Conservation (phyloP, 1,139 yeast genomes). For the Suhomyces anneliseae region DNA sequence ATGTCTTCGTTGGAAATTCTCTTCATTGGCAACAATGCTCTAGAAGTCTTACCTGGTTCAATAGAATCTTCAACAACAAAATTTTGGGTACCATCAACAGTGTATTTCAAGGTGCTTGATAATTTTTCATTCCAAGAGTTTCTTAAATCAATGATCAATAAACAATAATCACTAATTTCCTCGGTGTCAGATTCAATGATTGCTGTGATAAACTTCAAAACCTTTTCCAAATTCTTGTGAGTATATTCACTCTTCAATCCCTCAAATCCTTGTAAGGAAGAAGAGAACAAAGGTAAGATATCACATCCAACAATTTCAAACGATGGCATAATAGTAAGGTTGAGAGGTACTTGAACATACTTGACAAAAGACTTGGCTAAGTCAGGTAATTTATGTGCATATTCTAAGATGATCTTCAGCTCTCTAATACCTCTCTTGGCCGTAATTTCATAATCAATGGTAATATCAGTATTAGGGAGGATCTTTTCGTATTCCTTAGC, state of each 20-base stretch:
- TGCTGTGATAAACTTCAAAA: slow-evolving; percentile 23
- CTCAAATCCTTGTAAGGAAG: slow-evolving; percentile 24
- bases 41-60: slow-evolving; percentile 51
- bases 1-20: slow-evolving; percentile 48
- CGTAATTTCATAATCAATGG: slow-evolving; percentile 57
- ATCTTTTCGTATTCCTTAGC: slow-evolving; percentile 35
- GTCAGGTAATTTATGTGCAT: slow-evolving; percentile 47
- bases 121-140: slow-evolving; percentile 64
- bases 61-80: slow-evolving; percentile 31
- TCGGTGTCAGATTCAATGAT: slow-evolving; percentile 18
- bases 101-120: slow-evolving; percentile 19
- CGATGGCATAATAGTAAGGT: slow-evolving; percentile 67
- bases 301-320: slow-evolving; percentile 77
- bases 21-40: slow-evolving; percentile 70
- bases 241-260: slow-evolving; percentile 19
- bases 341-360: slow-evolving; percentile 61
- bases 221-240: slow-evolving; percentile 19
- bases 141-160: slow-evolving; percentile 65
- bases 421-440: slow-evolving; percentile 77
- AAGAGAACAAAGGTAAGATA: slow-evolving; percentile 51
- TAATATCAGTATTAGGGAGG: slow-evolving; percentile 30
- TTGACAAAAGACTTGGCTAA: slow-evolving; percentile 45
- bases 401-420: slow-evolving; percentile 66
- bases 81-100: slow-evolving; percentile 14
- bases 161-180: slow-evolving; percentile 53